Evolutionary conservation across 1,139 yeast genomes (phyloP), one percentile per base, ranked within the genome.

Genomic region (Candida sanyaensis): DNA sequence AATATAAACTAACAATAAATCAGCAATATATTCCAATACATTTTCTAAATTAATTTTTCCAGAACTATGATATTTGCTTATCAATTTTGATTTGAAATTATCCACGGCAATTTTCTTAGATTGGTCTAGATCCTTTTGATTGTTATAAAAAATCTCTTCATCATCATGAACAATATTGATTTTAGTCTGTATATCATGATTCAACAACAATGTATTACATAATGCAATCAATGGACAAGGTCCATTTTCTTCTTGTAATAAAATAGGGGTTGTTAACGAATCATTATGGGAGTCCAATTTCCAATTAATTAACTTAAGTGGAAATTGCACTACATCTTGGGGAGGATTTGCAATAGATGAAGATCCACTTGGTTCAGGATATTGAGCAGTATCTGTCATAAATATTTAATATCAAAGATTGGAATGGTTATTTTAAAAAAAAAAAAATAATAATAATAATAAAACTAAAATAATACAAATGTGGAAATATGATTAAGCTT

Each of bases 151-250:
- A 12, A 29, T 24, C 5, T 13, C 13, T 5, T 13, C 29, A 6
- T 43, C 43, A 8, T 41, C 30, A 31, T 12, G 30, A 8, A 34
- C 33, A 12, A 9, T 11, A n/a, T 12, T 33, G 3, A 1, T 36
- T 45, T 6, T 41, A 36, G n/a, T 31, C 11, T 26, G 27, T 7
- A 41, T 5, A n/a, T 41, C 44, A 11, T 31, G 31, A 21, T 41
- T 41, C 4, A 54, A 44, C 9, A 55, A 36, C 11, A 55, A 41
- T 2, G 91, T 80, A 62, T 92, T 92, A 44, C 84, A 77, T 39
- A 92, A 68, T 0, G 97, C 92, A n/a, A 91, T 79, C 39, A 92
- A 66, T 1, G 97, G 96, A 61, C 97, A 91, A 0, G 97, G 96
- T 0, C 97, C 97, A 58, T 91, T 89, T 42, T 67, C 75, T 53